These are phyloP conservation scores for Monosporascus sp. DNA, from an alignment of 2,329 filamentous ascomycete species.

Conservation along the genomic window DNA sequence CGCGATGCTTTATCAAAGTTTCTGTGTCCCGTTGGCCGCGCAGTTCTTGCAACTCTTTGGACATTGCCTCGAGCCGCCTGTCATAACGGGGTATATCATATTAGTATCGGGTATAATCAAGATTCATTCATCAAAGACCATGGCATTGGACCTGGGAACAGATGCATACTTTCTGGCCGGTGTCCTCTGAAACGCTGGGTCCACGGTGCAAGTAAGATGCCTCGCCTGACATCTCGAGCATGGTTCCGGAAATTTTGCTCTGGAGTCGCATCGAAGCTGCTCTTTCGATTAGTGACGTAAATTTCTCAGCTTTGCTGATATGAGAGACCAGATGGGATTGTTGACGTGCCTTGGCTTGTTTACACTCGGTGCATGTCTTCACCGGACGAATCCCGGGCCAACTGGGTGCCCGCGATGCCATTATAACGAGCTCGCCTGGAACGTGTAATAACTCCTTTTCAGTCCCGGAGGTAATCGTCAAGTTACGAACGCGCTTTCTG, in stretches of 20 bases:
- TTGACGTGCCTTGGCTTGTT: slow-evolving; percentile 22
- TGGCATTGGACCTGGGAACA: slow-evolving; percentile 2
- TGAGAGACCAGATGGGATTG: neutral
- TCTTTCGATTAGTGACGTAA: neutral
- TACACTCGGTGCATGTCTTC: slow-evolving; percentile 28
- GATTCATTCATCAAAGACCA: neutral
- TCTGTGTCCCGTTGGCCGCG: slow-evolving; percentile 17
- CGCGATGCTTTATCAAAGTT: slow-evolving; percentile 5
- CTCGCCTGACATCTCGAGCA: slow-evolving; percentile 25
- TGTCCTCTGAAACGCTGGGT: slow-evolving; percentile 26
- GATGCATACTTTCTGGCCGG: slow-evolving; percentile 24
- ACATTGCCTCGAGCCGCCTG: slow-evolving; percentile 28
- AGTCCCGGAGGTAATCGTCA: neutral
- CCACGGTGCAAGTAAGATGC: slow-evolving; percentile 23
- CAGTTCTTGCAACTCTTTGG: slow-evolving; percentile 26
- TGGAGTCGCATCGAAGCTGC: slow-evolving; percentile 28
- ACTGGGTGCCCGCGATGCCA: slow-evolving; percentile 17
- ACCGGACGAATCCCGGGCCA: slow-evolving; percentile 23
- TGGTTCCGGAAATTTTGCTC: slow-evolving; percentile 25
- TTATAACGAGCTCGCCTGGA: slow-evolving; percentile 1
- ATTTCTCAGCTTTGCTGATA: neutral
- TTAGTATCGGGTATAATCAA: neutral
- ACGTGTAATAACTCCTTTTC: neutral
- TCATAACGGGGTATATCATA: neutral
- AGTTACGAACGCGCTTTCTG: neutral